Evolutionary conservation across 225 moss, liverwort and hornwort species (phyloP).

Genomic region (Bryum argenteum): DNA sequence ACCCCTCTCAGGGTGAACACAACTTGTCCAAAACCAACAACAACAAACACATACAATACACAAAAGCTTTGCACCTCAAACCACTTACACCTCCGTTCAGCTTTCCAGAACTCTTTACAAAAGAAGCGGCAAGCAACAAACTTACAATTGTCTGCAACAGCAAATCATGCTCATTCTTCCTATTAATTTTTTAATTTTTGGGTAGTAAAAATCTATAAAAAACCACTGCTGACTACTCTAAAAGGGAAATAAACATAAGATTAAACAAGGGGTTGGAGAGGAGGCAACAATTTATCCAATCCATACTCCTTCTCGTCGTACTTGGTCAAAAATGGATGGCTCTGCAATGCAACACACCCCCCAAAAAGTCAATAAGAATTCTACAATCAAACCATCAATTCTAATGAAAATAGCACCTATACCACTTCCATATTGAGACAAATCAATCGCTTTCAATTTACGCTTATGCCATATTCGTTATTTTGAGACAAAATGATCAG

Average conservation of each 20-base stretch:
- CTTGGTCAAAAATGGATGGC: slow-evolving; percentile 64
- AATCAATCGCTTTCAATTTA: too few species aligned
- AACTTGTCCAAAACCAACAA: too few species aligned
- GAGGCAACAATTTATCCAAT: slow-evolving; percentile 57
- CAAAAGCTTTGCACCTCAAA: not conserved
- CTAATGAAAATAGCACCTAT: not conserved
- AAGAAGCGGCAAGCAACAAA: slow-evolving; percentile 43
- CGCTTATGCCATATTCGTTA: too few species aligned
- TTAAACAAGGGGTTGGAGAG: slow-evolving; percentile 54
- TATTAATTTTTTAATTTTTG: too few species aligned
- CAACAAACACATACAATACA: too few species aligned
- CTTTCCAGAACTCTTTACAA: slow-evolving; percentile 55
- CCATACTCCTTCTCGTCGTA: slow-evolving; percentile 54
- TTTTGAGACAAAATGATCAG: too few species aligned
- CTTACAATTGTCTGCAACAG: slow-evolving; percentile 37
- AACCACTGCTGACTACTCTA: not conserved
- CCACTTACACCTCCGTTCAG: slow-evolving; percentile 13
- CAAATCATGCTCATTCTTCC: slow-evolving; percentile 41
- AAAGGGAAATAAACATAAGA: not conserved
- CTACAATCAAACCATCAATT: too few species aligned
- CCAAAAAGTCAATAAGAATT: slow-evolving; percentile 8
- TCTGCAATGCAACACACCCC: slow-evolving; percentile 47
- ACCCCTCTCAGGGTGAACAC: too few species aligned
- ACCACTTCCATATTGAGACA: too few species aligned
- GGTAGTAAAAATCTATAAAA: not conserved